Evolutionary conservation across 2,329 filamentous ascomycete genomes (phyloP).

Genomic region (Trichoderma sp.): DNA sequence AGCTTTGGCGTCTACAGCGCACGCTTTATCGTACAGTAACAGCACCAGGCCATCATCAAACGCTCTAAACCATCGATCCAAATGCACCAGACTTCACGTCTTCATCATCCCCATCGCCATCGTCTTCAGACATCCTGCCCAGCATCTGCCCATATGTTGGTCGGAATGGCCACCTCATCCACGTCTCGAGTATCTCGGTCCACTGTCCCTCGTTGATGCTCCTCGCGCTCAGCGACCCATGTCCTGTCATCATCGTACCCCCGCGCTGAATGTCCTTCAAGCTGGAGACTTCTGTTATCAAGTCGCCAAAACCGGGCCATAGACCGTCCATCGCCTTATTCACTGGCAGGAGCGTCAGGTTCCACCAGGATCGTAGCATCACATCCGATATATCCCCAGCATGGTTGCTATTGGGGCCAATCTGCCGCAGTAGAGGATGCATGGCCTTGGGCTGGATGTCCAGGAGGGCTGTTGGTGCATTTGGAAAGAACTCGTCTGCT

Average conservation of each 20-base stretch:
- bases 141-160: slow-evolving; percentile 56
- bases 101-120: slow-evolving; percentile 36
- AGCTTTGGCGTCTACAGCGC: not conserved
- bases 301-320: slow-evolving; percentile 63
- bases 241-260: slow-evolving; percentile 47
- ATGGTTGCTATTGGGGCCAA: slow-evolving; percentile 46
- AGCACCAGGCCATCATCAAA: not conserved
- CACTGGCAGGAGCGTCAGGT: slow-evolving; percentile 50
- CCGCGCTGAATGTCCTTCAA: slow-evolving; percentile 53
- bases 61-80: slow-evolving; percentile 28
- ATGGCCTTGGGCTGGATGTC: slow-evolving; percentile 67
- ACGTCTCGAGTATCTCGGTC: slow-evolving; percentile 61
- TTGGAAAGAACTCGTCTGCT: slow-evolving; percentile 68
- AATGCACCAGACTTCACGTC: slow-evolving; percentile 34
- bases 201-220: slow-evolving; percentile 59
- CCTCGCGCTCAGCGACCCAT: slow-evolving; percentile 51
- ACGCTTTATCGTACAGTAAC: not conserved
- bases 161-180: slow-evolving; percentile 68
- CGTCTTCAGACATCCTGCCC: slow-evolving; percentile 45
- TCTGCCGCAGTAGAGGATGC: slow-evolving; percentile 53
- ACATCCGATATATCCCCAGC: slow-evolving; percentile 58
- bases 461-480: slow-evolving; percentile 59
- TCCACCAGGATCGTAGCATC: slow-evolving; percentile 49
- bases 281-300: slow-evolving; percentile 54
- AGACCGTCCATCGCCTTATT: slow-evolving; percentile 53